Conservation (phyloP, 1,139 yeast genomes). For the Zygosaccharomyces pseudobailii region DNA sequence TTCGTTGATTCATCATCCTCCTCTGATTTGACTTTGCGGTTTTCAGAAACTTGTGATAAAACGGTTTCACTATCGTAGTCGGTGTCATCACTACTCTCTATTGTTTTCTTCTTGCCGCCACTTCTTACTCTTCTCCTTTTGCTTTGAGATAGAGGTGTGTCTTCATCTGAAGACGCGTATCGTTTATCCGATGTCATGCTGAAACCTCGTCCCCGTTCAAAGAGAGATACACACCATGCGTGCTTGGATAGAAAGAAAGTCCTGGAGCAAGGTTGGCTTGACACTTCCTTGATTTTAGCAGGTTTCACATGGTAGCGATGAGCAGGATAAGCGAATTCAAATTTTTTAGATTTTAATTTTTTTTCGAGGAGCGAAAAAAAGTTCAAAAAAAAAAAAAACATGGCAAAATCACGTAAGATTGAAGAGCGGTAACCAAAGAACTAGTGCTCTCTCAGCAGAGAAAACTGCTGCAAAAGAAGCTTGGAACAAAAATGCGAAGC, state of each 20-base stretch:
- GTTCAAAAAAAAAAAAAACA: background rate
- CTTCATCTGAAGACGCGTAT: constrained; percentile 16
- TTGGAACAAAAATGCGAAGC: no score
- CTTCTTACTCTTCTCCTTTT: constrained; percentile 8
- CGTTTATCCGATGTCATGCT: constrained; percentile 11
- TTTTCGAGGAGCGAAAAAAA: background rate
- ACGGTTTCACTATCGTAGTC: constrained; percentile 17
- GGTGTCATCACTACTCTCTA: constrained; percentile 5
- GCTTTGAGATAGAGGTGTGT: constrained; percentile 21
- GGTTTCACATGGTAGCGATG: background rate
- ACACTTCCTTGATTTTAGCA: background rate
- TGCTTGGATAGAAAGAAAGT: background rate
- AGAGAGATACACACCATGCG: background rate
- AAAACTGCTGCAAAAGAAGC: no score
- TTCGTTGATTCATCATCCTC: background rate
- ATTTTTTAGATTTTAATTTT: background rate
- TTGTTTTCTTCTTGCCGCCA: constrained; percentile 6
- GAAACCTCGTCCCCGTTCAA: background rate
- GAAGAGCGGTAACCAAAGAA: no score
- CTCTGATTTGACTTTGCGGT: constrained; percentile 4
- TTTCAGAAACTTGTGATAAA: constrained; percentile 13
- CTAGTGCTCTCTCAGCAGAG: no score
- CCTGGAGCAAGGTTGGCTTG: background rate
- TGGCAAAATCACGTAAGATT: background rate
- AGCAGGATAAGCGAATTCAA: background rate